phyloP scores from a whole-genome alignment of 148 eudicot species.

The Amaranthus hypochondriacus region DNA sequence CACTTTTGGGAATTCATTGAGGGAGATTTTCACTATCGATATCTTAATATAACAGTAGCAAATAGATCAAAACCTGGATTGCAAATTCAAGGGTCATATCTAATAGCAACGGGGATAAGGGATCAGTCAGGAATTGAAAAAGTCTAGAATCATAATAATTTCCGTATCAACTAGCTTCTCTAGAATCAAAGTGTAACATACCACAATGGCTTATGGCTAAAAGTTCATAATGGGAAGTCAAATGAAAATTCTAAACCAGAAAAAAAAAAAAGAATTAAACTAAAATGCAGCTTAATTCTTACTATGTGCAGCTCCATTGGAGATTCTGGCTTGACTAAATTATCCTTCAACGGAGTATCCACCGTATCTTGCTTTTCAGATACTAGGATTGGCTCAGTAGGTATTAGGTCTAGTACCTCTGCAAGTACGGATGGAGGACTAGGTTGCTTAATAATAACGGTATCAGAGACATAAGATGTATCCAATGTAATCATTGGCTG shows the following conservation, averaged over 20 bases:
- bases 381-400: constrained; percentile 35
- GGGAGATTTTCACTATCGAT: no score
- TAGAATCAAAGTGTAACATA: no score
- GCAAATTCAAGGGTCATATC: neutral
- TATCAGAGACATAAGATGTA: constrained; percentile 39
- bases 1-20: no score
- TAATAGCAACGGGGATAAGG: neutral
- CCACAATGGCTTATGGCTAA: no score
- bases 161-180: no score
- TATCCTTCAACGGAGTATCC: constrained; percentile 45
- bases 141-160: no score
- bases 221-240: neutral
- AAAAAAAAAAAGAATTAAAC: neutral
- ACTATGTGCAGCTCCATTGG: constrained; percentile 94
- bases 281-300: constrained; percentile 24
- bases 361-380: constrained; percentile 33
- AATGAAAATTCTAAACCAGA: neutral
- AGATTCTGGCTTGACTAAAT: constrained; percentile 60
- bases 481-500: constrained; percentile 84
- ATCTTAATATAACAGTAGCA: no score
- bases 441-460: constrained; percentile 72
- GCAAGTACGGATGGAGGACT: constrained; percentile 88
- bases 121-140: neutral
- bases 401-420: constrained; percentile 78
- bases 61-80: no score